These are phyloP conservation scores for Trichoderma afroharzianum DNA, from an alignment of 2,329 filamentous ascomycete genomes.

Conservation along the genomic window DNA sequence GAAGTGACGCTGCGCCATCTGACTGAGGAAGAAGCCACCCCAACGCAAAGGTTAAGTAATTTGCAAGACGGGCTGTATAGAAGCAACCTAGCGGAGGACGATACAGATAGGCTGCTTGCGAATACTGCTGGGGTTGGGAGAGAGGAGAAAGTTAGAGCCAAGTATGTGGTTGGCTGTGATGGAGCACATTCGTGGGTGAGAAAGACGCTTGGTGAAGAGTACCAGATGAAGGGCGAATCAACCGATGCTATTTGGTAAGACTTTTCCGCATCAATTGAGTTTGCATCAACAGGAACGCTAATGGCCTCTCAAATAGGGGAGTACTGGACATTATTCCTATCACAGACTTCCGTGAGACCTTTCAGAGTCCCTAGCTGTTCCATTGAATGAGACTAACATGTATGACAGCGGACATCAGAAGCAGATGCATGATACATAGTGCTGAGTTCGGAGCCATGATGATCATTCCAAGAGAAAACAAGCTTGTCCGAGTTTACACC, in stretches of 20 bases:
- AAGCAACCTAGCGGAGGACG: constrained; percentile 55
- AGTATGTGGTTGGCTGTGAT: constrained; percentile 66
- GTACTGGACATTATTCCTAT: constrained; percentile 42
- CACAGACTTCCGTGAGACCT: constrained; percentile 47
- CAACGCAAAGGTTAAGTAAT: constrained; percentile 33
- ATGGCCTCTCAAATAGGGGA: constrained; percentile 28
- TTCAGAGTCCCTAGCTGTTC: not conserved
- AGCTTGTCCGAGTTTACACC: constrained; percentile 61
- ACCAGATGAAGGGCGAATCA: constrained; percentile 53
- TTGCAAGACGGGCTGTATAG: constrained; percentile 53
- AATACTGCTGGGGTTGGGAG: constrained; percentile 21
- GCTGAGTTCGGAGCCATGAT: constrained; percentile 55
- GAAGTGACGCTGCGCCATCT: constrained; percentile 56
- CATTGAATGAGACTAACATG: not conserved
- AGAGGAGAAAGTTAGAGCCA: constrained; percentile 33
- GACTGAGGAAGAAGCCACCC: constrained; percentile 54
- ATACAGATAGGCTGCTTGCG: constrained; percentile 50
- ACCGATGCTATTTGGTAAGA: constrained; percentile 47
- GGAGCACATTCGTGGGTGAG: constrained; percentile 66
- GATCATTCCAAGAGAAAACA: constrained; percentile 62
- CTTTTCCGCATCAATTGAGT: not conserved
- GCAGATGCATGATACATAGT: constrained; percentile 55
- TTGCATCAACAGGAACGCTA: not conserved
- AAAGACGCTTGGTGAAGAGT: constrained; percentile 47
- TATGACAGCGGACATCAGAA: constrained; percentile 47